phyloP scores from a whole-genome alignment of 169 alveolate genomes.

The Plasmodium gallinaceum region DNA sequence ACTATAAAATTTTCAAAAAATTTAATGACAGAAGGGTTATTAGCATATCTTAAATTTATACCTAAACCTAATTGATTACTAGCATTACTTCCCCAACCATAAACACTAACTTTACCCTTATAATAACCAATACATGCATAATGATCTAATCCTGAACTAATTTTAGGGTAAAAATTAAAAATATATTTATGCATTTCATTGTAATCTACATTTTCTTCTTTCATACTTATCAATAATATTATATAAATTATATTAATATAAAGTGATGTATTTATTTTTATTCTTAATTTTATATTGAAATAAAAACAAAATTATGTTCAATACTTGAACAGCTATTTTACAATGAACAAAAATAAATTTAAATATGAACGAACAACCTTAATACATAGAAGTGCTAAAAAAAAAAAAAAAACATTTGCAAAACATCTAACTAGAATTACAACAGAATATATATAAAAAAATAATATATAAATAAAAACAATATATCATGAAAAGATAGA shows the following conservation, averaged over 20 bases:
- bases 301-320: neutral
- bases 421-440: too few relatives aligned
- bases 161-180: constrained; percentile 35
- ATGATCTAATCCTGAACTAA: constrained; percentile 69
- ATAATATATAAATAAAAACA: too few relatives aligned
- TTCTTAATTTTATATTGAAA: neutral
- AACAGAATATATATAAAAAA: too few relatives aligned
- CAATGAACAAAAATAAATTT: too few relatives aligned
- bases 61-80: constrained; percentile 92
- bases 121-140: constrained; percentile 72
- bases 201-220: neutral
- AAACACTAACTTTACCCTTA: constrained; percentile 81
- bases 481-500: too few relatives aligned
- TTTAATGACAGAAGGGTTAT: constrained; percentile 75
- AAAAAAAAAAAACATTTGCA: too few relatives aligned
- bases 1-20: constrained; percentile 80
- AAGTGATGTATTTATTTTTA: neutral
- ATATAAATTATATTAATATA: neutral
- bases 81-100: constrained; percentile 95
- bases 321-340: too few relatives aligned
- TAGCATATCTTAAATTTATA: constrained; percentile 61
- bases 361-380: too few relatives aligned
- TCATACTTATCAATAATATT: constrained; percentile 9
- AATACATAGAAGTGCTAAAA: too few relatives aligned
- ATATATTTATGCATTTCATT: constrained; percentile 42